Evolutionary conservation across 345 rosid genomes (phyloP), one percentile per base, ranked within the genome.

Genomic region (Salix purpurea): DNA sequence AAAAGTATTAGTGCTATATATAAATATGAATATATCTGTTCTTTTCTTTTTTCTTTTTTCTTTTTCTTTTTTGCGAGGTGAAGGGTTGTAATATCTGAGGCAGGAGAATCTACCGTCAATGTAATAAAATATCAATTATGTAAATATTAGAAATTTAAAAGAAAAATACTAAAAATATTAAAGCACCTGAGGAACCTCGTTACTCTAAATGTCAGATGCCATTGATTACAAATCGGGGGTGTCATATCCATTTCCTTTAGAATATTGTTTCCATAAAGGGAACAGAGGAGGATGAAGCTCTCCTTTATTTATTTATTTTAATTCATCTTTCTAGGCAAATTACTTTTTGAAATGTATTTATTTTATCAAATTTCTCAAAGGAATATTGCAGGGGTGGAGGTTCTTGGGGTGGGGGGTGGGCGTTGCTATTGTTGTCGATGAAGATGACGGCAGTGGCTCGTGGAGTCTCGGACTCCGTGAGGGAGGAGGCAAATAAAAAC

Each of bases 381-480:
- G 5, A 10, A 18, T 7, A 24, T 54, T 58, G 21, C 56, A 24
- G n/a, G 67, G 14, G 21, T 6, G 50, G 62, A 4, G 34, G 65
- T 16, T 1, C 46, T 30, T 18, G 69, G 11, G 26, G 37, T 34
- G 37, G 1, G 37, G 37, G 5, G 37, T 34, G 14, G 50, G 14
- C 12, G 46, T 3, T n/a, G 52, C 26, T 19, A 10, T 10, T 52
- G 19, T 26, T 23, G 58, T 74, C 9, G 85, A 36, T 37, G 77
- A 70, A 54, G 85, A 77, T 80, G 91, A 84, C 83, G 94, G 84
- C 86, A 75, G 81, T 32, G 77, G 81, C 83, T 84, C 94, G 97
- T 91, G 96, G 87, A 78, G 80, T 89, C 89, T 92, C 86, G 92
- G 80, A 74, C 30, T 76, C 78, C 76, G 91, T 82, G 90, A 62